Evolutionary conservation across 2,329 filamentous ascomycete species (phyloP), one percentile per base, ranked within the genome.

Genomic region (Arthrocladium fulminans): DNA sequence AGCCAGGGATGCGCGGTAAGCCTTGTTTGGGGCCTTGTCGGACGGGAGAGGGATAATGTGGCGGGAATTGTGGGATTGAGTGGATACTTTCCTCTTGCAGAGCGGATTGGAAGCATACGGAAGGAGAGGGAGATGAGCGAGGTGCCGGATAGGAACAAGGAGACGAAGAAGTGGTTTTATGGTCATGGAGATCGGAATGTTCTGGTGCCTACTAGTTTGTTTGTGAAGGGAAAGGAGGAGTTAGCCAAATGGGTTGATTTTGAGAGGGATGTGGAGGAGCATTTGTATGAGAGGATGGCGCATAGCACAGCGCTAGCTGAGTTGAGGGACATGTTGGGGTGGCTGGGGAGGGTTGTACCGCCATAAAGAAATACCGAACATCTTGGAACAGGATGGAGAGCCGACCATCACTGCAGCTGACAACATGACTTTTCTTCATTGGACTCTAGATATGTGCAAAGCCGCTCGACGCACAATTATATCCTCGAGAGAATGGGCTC

Each of bases 1-100:
- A 71, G 68, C 19, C 71, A 74, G 53, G 72, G 72, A 15, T 68
- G 69, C 57, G 71, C 69, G 0, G 64, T 74, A 50, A 63, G 66
- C 10, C 50, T 74, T 29, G 61, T 73, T 5, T 67, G 65, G 3
- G 68, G 69, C 12, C 52, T 74, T 24, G 64, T 59, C 2, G 70
- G 70, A 1, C 63, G 60, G 20, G 32, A 51, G 24, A 45, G 50
- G 15, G 38, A 57, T 30, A 47, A 53, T 34, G 57, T 74, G 48
- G 67, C 55, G 49, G 70, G 57, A 3, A 54, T 74, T 27, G 64
- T 69, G 0, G 68, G 69, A 0, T 46, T 74, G 37, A 69, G 69
- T 55, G 73, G 73, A 2, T 76, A 73, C 54, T 55, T 76, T 19
- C 73, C 72, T 1, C 50, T 71, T 30, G 59, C 61, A 13, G 64